Evolutionary conservation across 805 yeast genomes (phyloP).

Genomic region (Ogataea naganishii): DNA sequence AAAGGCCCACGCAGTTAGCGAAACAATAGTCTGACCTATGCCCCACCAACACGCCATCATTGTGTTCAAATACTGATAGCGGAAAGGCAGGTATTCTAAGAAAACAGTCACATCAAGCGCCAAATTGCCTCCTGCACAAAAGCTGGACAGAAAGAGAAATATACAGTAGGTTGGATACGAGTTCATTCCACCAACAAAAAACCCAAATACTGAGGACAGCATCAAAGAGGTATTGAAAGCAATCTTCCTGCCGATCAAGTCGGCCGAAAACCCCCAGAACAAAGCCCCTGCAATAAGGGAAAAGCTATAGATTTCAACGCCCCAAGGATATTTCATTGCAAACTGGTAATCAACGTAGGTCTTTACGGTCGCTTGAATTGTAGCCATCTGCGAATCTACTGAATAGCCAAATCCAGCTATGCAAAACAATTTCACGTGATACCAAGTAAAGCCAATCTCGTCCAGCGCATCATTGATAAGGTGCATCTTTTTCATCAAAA

Average conservation of each 20-base stretch:
- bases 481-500: slow-evolving; percentile 30
- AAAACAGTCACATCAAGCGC: slow-evolving; percentile 46
- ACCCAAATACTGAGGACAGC: slow-evolving; percentile 38
- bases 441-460: slow-evolving; percentile 54
- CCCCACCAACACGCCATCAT: slow-evolving; percentile 57
- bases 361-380: slow-evolving; percentile 37
- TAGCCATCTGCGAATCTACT: slow-evolving; percentile 42
- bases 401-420: slow-evolving; percentile 51
- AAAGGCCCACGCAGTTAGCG: slow-evolving; percentile 46
- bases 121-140: slow-evolving; percentile 50
- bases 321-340: slow-evolving; percentile 31
- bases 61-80: slow-evolving; percentile 42
- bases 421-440: slow-evolving; percentile 39
- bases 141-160: slow-evolving; percentile 34
- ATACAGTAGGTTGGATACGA: slow-evolving; percentile 41
- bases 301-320: slow-evolving; percentile 37
- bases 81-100: slow-evolving; percentile 43
- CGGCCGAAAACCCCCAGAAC: slow-evolving; percentile 51
- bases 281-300: slow-evolving; percentile 46
- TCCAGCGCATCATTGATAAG: slow-evolving; percentile 47
- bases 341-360: slow-evolving; percentile 40
- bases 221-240: slow-evolving; percentile 45
- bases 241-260: slow-evolving; percentile 42
- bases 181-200: slow-evolving; percentile 44
- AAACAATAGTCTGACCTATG: slow-evolving; percentile 48